Base-by-base conservation (phyloP, 352 stramenopile species). In the Phytophthora nicotianae region DNA sequence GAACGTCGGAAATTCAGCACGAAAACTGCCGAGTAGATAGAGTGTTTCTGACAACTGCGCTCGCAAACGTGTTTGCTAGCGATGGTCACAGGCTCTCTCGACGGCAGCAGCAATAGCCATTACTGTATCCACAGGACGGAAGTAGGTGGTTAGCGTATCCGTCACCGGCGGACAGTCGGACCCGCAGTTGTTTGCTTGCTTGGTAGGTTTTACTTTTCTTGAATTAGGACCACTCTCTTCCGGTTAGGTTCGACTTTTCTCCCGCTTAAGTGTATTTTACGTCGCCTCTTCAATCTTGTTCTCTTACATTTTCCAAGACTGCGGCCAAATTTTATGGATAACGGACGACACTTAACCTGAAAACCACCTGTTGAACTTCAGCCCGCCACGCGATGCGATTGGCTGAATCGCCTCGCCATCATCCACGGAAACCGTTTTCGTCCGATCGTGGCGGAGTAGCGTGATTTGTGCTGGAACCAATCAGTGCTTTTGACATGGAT, bases 301-400 rank as follows among this genome's bases (percentile, higher is more conserved):
- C 14, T 17, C 51, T 26, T 74, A 67, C 50, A 50, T 46, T 51
- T 4, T 8, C 1, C 24, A 23, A 47, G 53, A 53, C 1, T 23
- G 6, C 4, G 20, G 13, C 17, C 20, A 13, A 13, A 64, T 72
- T 77, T 74, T 68, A 68, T 71, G 69, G 69, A 65, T 68, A 71
- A 67, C 64, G 24, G 49, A 42, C 54, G 41, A 13, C 50, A 75
- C 67, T 72, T 75, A 49, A 16, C 0, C 54, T n/a, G n/a, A 14
- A 2, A n/a, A 1, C 5, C 11, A 54, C 41, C 47, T 48, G 42
- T 63, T 63, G 48, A 65, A 68, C 47, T 62, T 65, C 20, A 52
- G 43, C 8, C 6, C 35, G 11, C 27, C 13, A 29, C 16, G 20
- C 51, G 45, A 19, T 23, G 10, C 21, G 16, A 66, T 69, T 68